A percentile compares a stretch with the other conserved stretches of the same genome.
Evolutionary conservation across 192 early-diverging fungal species (phyloP).

Genomic region (Linnemannia hyalina): DNA sequence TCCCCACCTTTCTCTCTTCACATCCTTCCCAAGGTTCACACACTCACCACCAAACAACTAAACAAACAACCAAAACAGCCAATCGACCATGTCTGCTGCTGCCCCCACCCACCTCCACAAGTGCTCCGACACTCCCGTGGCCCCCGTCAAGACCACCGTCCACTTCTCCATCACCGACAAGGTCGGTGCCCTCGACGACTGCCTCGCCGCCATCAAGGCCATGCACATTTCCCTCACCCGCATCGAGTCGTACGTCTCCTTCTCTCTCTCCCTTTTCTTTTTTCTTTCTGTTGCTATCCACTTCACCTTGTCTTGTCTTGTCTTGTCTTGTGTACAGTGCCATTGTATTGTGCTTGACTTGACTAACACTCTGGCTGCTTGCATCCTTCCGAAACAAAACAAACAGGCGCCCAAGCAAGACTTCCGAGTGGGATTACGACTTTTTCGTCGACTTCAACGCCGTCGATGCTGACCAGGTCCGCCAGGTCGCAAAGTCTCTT

Average conservation of each 20-base stretch:
- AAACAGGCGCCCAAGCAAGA: constrained; percentile 81
- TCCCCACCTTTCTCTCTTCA: not conserved
- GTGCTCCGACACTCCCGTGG: constrained; percentile 23
- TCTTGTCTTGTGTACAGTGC: too few species aligned
- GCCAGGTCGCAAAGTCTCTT: constrained; percentile 71
- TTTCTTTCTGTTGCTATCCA: not conserved
- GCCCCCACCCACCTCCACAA: constrained; percentile 44
- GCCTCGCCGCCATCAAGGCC: constrained; percentile 78
- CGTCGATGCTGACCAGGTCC: constrained; percentile 68
- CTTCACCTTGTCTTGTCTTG: too few species aligned
- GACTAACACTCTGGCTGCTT: not conserved
- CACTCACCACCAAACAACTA: not conserved
- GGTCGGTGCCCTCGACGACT: constrained; percentile 89
- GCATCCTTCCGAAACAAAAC: not conserved
- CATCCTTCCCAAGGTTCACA: not conserved
- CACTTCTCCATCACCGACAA: constrained; percentile 87
- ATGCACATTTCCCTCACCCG: constrained; percentile 88
- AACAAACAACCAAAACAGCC: not conserved
- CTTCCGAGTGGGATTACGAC: constrained; percentile 86
- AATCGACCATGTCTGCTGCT: constrained; percentile 31
- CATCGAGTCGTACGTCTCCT: constrained; percentile 84
- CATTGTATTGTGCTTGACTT: not conserved
- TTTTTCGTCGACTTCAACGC: constrained; percentile 95
- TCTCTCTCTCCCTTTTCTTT: not conserved
- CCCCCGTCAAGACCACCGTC: constrained; percentile 67